These are phyloP conservation scores for Straminergon stramineum DNA, from an alignment of 225 moss, liverwort and hornwort species.

Conservation along the genomic window DNA sequence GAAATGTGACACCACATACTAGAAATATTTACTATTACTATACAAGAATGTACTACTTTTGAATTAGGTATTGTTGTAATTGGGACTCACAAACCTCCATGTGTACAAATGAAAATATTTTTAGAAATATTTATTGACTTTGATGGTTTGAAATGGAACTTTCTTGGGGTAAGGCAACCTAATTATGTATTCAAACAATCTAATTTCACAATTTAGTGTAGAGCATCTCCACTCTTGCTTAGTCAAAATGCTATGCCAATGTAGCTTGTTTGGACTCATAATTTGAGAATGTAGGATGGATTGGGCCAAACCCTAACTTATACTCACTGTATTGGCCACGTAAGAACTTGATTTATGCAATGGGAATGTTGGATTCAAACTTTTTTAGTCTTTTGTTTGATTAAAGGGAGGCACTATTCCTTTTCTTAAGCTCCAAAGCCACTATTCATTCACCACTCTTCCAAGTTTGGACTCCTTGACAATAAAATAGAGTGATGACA, in stretches of 20 bases:
- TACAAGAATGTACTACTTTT: too few species aligned
- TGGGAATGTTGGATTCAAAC: fast-evolving
- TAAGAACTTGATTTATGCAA: not conserved
- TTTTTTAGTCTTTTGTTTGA: fast-evolving
- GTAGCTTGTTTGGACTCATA: not conserved
- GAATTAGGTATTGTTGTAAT: too few species aligned
- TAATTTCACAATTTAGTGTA: not conserved
- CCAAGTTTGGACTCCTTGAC: fast-evolving
- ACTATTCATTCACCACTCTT: not conserved
- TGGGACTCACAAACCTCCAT: too few species aligned
- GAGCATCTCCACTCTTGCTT: fast-evolving
- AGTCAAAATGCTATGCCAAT: not conserved
- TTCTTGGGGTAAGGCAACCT: too few species aligned
- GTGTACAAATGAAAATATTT: too few species aligned
- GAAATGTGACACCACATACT: too few species aligned
- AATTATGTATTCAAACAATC: too few species aligned
- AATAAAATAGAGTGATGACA: not conserved
- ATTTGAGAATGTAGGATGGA: not conserved
- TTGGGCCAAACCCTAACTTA: fast-evolving
- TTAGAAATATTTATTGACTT: too few species aligned
- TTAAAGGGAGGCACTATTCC: not conserved
- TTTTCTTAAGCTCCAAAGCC: not conserved
- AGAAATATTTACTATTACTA: too few species aligned
- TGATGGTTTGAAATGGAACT: too few species aligned
- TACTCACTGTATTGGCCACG: fast-evolving